phyloP scores from a whole-genome alignment of 2,329 filamentous ascomycete species.

The Nothomitra cinnamomea region DNA sequence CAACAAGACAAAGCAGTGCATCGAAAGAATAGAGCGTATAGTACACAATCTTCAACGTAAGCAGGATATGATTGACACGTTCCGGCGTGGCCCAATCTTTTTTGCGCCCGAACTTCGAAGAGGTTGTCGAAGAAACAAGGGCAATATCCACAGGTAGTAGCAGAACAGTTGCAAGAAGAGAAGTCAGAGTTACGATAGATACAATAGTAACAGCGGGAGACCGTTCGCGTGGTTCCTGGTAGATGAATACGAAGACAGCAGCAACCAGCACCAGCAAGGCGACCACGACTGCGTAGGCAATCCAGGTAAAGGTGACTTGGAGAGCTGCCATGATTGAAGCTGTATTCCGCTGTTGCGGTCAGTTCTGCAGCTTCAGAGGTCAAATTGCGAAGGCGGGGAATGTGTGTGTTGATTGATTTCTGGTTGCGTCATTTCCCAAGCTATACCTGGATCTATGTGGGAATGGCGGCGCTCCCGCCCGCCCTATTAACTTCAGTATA shows the following conservation, averaged over 20 bases:
- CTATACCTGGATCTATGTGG: background rate
- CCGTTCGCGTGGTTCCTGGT: conserved; percentile 77
- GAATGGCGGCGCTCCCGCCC: background rate
- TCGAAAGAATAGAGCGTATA: conserved; percentile 87
- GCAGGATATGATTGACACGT: conserved; percentile 58
- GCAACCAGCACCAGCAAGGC: conserved; percentile 59
- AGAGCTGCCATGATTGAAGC: conserved; percentile 43
- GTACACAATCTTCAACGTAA: conserved; percentile 75
- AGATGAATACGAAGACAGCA: conserved; percentile 74
- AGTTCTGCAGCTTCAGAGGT: background rate
- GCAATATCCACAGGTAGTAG: conserved; percentile 91
- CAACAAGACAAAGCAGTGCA: conserved; percentile 69
- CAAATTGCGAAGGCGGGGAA: too few relatives aligned
- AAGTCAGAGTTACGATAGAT: conserved; percentile 72
- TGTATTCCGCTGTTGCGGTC: background rate
- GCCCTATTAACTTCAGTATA: background rate
- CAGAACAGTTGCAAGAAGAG: conserved; percentile 78
- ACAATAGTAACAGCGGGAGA: conserved; percentile 67
- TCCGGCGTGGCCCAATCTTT: conserved; percentile 89
- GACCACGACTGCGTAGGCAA: conserved; percentile 73
- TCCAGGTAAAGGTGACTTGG: conserved; percentile 86
- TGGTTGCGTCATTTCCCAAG: conserved; percentile 3
- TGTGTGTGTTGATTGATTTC: background rate
- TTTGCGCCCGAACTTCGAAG: conserved; percentile 58
- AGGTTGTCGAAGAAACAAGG: conserved; percentile 75